These are phyloP conservation scores for Sporisorium graminicola DNA, from an alignment of 1,284 basidiomycete genomes.

Conservation along the genomic window DNA sequence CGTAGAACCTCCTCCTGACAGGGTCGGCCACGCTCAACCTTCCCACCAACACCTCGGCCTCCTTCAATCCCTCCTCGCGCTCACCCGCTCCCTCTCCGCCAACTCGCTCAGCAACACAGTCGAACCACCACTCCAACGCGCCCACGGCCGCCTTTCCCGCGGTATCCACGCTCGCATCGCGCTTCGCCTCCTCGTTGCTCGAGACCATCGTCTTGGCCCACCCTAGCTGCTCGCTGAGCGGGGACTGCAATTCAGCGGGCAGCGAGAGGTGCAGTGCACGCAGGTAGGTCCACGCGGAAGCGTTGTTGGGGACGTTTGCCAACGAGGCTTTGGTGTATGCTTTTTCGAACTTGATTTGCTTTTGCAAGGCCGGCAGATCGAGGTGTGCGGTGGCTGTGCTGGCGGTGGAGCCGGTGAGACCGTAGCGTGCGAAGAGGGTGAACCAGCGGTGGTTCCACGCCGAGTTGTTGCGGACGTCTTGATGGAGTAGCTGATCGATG, in stretches of 20 bases:
- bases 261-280: constrained; percentile 43
- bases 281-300: constrained; percentile 64
- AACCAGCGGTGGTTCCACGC: constrained; percentile 99
- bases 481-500: constrained; percentile 79
- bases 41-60: constrained; percentile 28
- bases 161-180: constrained; percentile 41
- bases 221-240: neutral
- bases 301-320: constrained; percentile 57
- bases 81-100: neutral
- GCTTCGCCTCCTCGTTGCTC: constrained; percentile 29
- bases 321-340: constrained; percentile 46
- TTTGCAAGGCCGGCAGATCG: constrained; percentile 31
- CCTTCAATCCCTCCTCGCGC: neutral
- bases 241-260: neutral
- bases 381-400: neutral
- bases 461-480: constrained; percentile 93
- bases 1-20: constrained; percentile 48
- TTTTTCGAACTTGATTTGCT: constrained; percentile 28
- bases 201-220: constrained; percentile 33
- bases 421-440: constrained; percentile 75
- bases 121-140: constrained; percentile 64
- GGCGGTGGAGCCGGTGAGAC: constrained; percentile 13
- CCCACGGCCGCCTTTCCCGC: constrained; percentile 28
- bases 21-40: constrained; percentile 50
- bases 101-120: constrained; percentile 19